Conservation (phyloP, 148 eudicot genomes). For the Rhododendron ovatum region DNA sequence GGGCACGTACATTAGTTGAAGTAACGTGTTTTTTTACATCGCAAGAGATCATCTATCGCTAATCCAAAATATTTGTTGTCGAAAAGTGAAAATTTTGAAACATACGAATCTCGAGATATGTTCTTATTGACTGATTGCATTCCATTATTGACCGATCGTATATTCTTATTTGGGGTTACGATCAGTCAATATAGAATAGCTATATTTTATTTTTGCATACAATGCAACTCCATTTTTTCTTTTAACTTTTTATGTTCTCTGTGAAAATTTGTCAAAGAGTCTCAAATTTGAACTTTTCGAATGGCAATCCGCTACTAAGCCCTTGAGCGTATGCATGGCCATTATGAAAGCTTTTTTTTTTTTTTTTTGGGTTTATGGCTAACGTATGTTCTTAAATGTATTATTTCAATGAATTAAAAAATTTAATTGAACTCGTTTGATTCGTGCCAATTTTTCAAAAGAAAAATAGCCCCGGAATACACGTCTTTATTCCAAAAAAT, state of each 20-base stretch:
- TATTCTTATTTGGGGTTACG: neutral
- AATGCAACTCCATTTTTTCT: neutral
- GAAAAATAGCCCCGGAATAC: too few species aligned
- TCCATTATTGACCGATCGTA: too few species aligned
- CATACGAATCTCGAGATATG: neutral
- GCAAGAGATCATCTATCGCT: neutral
- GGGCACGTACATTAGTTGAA: neutral
- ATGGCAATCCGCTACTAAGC: neutral
- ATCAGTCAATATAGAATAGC: neutral
- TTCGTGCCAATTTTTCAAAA: too few species aligned
- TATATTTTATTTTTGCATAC: neutral
- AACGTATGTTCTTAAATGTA: too few species aligned
- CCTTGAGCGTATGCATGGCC: neutral
- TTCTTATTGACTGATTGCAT: too few species aligned
- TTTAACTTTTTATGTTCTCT: neutral
- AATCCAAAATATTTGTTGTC: too few species aligned
- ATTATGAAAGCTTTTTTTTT: neutral
- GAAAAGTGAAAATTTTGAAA: too few species aligned
- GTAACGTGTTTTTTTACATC: neutral
- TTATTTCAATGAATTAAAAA: too few species aligned
- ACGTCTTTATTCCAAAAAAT: too few species aligned
- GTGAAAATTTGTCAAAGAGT: neutral
- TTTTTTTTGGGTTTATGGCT: neutral
- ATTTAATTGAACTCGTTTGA: too few species aligned
- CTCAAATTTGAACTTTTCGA: neutral